A percentile compares a stretch with the other conserved stretches of the same genome.
phyloP scores from a whole-genome alignment of 2,329 filamentous ascomycete genomes.

The Colletotrichum liaoningense region DNA sequence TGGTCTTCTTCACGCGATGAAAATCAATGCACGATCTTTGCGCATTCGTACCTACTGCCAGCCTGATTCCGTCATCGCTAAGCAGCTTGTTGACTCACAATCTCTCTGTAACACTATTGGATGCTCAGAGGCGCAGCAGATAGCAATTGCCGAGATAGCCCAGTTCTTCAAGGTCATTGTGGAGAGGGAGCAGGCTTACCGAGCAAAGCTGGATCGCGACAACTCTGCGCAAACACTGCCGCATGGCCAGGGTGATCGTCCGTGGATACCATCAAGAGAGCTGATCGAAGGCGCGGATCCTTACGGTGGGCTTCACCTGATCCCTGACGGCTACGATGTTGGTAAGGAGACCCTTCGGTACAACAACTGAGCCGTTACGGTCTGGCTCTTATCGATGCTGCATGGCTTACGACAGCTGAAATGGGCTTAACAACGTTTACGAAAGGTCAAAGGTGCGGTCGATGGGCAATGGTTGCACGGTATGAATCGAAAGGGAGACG shows the following conservation, averaged over 20 bases:
- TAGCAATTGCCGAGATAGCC: constrained; percentile 60
- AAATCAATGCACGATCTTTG: constrained; percentile 63
- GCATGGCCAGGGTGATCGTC: constrained; percentile 18
- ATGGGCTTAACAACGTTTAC: not conserved
- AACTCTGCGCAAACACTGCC: constrained; percentile 8
- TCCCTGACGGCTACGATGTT: constrained; percentile 25
- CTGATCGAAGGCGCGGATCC: not conserved
- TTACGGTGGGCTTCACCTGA: constrained; percentile 17
- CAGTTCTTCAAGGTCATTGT: constrained; percentile 66
- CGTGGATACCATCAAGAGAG: constrained; percentile 21
- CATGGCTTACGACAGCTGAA: not conserved
- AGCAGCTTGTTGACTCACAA: constrained; percentile 67
- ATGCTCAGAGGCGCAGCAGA: constrained; percentile 54
- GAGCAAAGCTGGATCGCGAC: constrained; percentile 40
- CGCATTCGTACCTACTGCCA: constrained; percentile 67
- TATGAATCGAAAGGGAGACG: not conserved
- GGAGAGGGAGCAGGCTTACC: constrained; percentile 54
- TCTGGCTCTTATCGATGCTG: not conserved
- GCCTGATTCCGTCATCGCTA: constrained; percentile 67
- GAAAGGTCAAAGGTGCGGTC: not conserved
- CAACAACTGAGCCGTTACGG: not conserved
- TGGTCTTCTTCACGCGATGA: constrained; percentile 64
- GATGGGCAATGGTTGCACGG: not conserved
- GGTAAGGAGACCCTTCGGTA: constrained; percentile 17
- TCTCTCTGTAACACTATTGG: constrained; percentile 62